phyloP scores from a whole-genome alignment of 306 rosid genomes.

The Adenanthera pavonina region DNA sequence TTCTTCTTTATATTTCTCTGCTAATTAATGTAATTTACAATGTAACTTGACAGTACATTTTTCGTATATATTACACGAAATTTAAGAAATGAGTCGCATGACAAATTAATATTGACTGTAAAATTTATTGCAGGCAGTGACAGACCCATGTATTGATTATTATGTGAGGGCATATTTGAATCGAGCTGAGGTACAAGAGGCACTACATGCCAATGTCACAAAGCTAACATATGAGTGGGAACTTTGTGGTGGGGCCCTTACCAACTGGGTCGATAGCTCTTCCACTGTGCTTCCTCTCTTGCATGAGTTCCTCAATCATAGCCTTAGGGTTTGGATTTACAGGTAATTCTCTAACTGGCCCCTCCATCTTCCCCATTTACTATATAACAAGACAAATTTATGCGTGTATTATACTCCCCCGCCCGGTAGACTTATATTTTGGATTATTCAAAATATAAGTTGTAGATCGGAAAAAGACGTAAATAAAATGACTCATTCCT shows the following conservation, averaged over 20 bases:
- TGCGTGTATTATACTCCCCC: too few species aligned
- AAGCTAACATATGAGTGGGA: constrained; percentile 75
- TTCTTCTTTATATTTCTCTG: too few species aligned
- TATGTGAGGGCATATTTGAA: constrained; percentile 74
- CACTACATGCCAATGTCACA: constrained; percentile 88
- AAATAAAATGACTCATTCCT: too few species aligned
- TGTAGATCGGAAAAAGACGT: too few species aligned
- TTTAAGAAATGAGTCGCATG: too few species aligned
- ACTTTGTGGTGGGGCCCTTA: constrained; percentile 68
- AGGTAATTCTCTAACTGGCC: constrained; percentile 49
- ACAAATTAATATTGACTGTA: not conserved
- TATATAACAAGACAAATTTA: too few species aligned
- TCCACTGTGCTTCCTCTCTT: constrained; percentile 71
- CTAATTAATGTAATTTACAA: too few species aligned
- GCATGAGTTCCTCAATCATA: constrained; percentile 46
- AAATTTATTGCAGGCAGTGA: constrained; percentile 50
- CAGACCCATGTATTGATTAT: constrained; percentile 76
- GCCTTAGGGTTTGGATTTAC: constrained; percentile 77
- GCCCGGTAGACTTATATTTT: too few species aligned
- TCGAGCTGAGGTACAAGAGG: constrained; percentile 71
- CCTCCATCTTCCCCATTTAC: too few species aligned
- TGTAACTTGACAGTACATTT: too few species aligned
- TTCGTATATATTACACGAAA: not conserved
- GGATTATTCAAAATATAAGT: too few species aligned
- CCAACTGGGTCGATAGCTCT: constrained; percentile 59